Evolutionary conservation across 192 early-diverging fungal genomes (phyloP), one percentile per base, ranked within the genome.

Genomic region (Haplosporangium gracile): DNA sequence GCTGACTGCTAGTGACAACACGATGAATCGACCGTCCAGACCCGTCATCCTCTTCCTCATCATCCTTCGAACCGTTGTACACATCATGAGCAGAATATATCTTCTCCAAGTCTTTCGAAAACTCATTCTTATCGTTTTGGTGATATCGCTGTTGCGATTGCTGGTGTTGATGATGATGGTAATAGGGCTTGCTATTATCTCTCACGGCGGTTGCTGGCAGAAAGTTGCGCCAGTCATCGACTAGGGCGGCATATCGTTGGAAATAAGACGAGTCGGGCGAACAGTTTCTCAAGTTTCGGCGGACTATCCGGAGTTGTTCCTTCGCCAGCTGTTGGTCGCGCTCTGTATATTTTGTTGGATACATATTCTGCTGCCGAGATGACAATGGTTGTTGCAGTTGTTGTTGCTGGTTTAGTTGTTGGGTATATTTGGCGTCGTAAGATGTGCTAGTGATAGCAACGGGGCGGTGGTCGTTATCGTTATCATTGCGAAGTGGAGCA

Each of bases 171-270:
- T 68, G 29, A 32, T 20, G 18, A 15, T 72, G 32, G 8, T 20
- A 13, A 4, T 18, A 11, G 65, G 13, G 5, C 1, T 34, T 36
- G 65, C 32, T 26, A 32, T 68, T 16, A 68, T 34, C 65, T 68
- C 32, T 10, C 8, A 22, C 29, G 15, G 16, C 16, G 15, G 49
- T 18, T 22, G 16, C 5, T 42, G 82, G 82, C 11, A 84, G 68
- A 22, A 84, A 84, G 34, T 84, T 84, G 11, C 73, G 71, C 82
- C 82, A 84, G 51, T 84, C 77, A 40, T 79, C 82, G 0, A 40
- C 77, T 7, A 84, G 2, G 2, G 65, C 60, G n/a, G 82, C 82
- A 60, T 76, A 84, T 15, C 32, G 47, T 38, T 22, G 15, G 29
- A 84, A 84, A 34, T 84, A 84, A 0, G 32, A 29, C 22, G 82